Evolutionary conservation across 352 stramenopile species (phyloP), one percentile per base, ranked within the genome.

Genomic region (Pythium apleroticum): DNA sequence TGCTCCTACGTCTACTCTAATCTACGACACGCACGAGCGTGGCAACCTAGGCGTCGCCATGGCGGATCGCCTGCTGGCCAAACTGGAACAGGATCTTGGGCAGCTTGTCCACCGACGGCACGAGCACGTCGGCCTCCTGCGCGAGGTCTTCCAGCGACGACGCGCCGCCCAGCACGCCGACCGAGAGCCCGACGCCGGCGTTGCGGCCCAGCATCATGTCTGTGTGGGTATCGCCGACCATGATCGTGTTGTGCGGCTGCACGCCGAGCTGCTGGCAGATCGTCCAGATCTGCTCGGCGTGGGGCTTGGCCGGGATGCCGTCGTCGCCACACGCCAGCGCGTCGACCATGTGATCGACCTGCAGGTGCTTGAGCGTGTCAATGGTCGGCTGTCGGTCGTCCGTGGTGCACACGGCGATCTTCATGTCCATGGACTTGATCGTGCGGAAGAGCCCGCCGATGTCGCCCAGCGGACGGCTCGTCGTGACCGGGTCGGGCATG

Each of bases 381-480:
- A 90, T 67, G 7, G 88, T 96, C 9, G 85, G 73, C 54, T 89
- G 78, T 19, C 88, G 83, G 69, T 96, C 80, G 69, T 96, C 88
- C 8, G 85, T 93, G 14, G 88, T 96, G 72, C 84, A 94, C 52
- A 96, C 86, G 19, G 88, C 86, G 58, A 96, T 96, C 76, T 96
- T 95, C 65, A 93, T 91, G 60, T 76, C 75, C 81, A 95, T 92
- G 35, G 83, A 80, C 69, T 89, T 88, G 70, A 94, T 91, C 25
- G 80, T 90, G 41, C 80, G 81, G 66, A 96, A 96, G 55, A 96
- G 81, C 22, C 74, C 82, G 4, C 69, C 69, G 45, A 96, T 76
- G 63, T 96, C 87, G 15, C 58, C 80, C 19, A 94, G 78, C 28
- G 88, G 84, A 0, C 85, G 78, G 48, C 81, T 91, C 33, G 85